Percentiles rank a stretch among this genome's conserved stretches.
Conservation (phyloP, 169 alveolate genomes). For the Plasmodium vivax region DNA sequence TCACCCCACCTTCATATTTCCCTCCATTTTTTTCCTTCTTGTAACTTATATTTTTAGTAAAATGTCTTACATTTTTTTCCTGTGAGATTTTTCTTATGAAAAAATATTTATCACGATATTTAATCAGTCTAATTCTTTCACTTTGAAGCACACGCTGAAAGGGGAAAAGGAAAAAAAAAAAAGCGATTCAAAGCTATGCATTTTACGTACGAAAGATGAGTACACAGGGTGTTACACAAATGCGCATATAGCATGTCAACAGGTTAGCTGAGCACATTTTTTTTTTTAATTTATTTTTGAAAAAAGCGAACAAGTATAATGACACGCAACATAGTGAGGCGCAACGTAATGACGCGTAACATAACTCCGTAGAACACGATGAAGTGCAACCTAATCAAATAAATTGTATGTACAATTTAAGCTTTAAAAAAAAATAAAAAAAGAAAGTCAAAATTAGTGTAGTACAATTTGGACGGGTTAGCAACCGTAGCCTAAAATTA, state of each 20-base stretch:
- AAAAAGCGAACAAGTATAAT: not conserved
- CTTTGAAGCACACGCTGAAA: not conserved
- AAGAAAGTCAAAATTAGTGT: not conserved
- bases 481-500: not conserved
- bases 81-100: not conserved
- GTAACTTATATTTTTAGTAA: not conserved
- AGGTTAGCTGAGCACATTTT: not conserved
- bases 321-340: not conserved
- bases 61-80: not conserved
- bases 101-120: not conserved
- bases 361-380: not conserved
- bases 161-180: not conserved
- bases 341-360: not conserved
- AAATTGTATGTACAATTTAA: conserved; percentile 34
- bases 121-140: conserved; percentile 12
- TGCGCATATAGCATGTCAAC: not conserved
- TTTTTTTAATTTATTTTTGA: too few species aligned
- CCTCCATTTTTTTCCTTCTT: not conserved
- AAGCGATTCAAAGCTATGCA: not conserved
- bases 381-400: not conserved
- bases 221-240: not conserved
- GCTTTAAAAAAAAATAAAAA: not conserved
- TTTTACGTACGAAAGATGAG: not conserved
- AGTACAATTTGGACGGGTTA: not conserved
- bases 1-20: not conserved